phyloP scores from a whole-genome alignment of 176 grass and related monocot genomes.

The Lolium rigidum region DNA sequence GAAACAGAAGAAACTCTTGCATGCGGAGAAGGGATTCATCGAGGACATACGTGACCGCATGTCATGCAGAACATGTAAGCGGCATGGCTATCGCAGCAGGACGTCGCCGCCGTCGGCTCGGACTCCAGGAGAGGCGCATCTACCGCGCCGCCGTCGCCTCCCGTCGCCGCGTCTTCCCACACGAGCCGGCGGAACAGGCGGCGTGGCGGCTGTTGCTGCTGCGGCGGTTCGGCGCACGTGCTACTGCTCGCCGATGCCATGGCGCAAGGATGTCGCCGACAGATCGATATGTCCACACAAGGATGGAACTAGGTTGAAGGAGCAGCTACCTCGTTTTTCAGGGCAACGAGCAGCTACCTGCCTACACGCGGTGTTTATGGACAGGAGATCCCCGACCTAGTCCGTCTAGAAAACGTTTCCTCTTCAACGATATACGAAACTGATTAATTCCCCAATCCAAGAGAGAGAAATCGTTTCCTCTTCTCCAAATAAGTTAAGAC shows the following conservation, averaged over 20 bases:
- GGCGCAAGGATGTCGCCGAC: background rate
- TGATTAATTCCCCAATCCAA: background rate
- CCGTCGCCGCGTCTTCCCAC: background rate
- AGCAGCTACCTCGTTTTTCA: background rate
- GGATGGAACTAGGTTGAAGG: background rate
- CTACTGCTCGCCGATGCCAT: background rate
- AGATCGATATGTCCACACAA: background rate
- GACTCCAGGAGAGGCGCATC: constrained; percentile 4
- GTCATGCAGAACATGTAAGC: background rate
- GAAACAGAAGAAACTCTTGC: background rate
- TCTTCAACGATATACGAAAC: background rate
- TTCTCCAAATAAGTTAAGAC: no score
- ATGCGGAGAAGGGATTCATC: background rate
- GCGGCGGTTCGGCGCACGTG: constrained; percentile 3
- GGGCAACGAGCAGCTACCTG: background rate
- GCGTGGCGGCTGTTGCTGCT: constrained; percentile 16
- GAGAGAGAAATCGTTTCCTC: background rate
- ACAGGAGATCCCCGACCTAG: background rate
- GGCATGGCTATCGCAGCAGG: background rate
- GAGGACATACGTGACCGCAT: background rate
- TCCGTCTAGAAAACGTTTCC: background rate
- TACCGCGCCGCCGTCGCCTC: background rate
- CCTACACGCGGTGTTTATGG: background rate
- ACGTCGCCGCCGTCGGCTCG: background rate
- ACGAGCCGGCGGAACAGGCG: background rate